Evolutionary conservation across 2,329 filamentous ascomycete species (phyloP), one percentile per base, ranked within the genome.

Genomic region (Mariannaea sp.): DNA sequence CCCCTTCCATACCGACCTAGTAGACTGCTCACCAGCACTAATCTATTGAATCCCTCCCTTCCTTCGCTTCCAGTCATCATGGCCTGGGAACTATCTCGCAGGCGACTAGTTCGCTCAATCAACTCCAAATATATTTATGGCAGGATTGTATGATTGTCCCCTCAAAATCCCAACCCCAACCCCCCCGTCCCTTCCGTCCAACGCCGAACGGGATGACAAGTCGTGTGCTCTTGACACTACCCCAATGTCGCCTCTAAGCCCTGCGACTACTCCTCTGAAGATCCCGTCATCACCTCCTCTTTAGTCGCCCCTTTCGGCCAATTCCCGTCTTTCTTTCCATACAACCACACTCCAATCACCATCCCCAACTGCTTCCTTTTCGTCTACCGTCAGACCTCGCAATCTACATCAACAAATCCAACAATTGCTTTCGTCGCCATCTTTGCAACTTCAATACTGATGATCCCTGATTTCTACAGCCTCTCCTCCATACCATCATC

Each of bases 401-500:
- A 12, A 43, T 42, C 40, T 17, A 30, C 29, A 35, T 48, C 43
- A 33, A 53, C 30, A 24, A 46, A 36, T 40, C n/a, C 27, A 22
- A 22, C 30, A 1, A 26, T 16, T 12, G 12, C 16, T 8, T 42
- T n/a, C 39, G 35, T 55, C 62, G 54, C 26, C 38, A 7, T 19
- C 30, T 52, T 45, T 54, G 51, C 64, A 59, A 59, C 57, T 65
- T 29, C 51, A 56, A 44, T 47, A 58, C 58, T 60, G 48, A 60
- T 60, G 42, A 59, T 61, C 54, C 32, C 29, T 62, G 27, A 47
- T 36, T 47, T 57, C 57, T 30, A 60, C 72, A 97, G 94, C 93
- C 94, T 67, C 79, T 97, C 49, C 78, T 97, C 53, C 92, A 97
- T 77, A 80, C 86, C 55, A 79, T 95, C 67, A 83, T 97, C 59